Base-by-base conservation (phyloP, 1,284 basidiomycete genomes). In the Ustilago vetiveriae region DNA sequence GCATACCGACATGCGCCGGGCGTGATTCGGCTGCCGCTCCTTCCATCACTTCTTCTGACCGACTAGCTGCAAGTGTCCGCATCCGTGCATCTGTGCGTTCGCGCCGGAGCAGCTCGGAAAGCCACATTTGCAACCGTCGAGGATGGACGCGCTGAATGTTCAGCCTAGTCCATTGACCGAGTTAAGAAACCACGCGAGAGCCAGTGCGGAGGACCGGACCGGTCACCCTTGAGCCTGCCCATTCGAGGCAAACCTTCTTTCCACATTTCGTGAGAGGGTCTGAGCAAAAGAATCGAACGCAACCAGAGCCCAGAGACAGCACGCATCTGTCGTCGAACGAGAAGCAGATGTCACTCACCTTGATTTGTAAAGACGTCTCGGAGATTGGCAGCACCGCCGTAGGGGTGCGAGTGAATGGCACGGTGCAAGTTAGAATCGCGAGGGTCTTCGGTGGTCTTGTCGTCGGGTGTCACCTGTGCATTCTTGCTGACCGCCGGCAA, bases 331-430 rank as follows among this genome's bases (percentile, higher is more conserved):
- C n/a, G n/a, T 35, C 13, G 33, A 6, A n/a, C 11, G 33, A 14
- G 33, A 36, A 26, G 17, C 32, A 33, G 32, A 9, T 33, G 2
- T n/a, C 53, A 75, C 75, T 57, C 47, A 79, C 77, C 75, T 57
- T 78, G 72, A 52, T 79, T 79, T 19, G 75, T 74, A 52, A 74
- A 78, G 41, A 67, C 43, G 51, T 79, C 77, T 26, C 77, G 74
- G 35, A 79, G 68, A 49, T 63, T 64, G 27, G 72, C 76, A 47
- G 71, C 62, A 33, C 76, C 75, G 30, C 76, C 76, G 30, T 50
- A 66, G 24, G 69, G 66, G 54, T 76, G 75, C 17, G 56, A 38
- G 16, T 49, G 41, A 32, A 73, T 65, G 24, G 74, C 59, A 36
- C 66, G 72, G 36, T 74, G 71, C 7, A 77, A 54, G n/a, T 56